Percentiles rank a stretch among this genome's conserved stretches.
These are phyloP conservation scores for Psilocybe mexicana DNA, from an alignment of 1,284 basidiomycete species.

Conservation along the genomic window DNA sequence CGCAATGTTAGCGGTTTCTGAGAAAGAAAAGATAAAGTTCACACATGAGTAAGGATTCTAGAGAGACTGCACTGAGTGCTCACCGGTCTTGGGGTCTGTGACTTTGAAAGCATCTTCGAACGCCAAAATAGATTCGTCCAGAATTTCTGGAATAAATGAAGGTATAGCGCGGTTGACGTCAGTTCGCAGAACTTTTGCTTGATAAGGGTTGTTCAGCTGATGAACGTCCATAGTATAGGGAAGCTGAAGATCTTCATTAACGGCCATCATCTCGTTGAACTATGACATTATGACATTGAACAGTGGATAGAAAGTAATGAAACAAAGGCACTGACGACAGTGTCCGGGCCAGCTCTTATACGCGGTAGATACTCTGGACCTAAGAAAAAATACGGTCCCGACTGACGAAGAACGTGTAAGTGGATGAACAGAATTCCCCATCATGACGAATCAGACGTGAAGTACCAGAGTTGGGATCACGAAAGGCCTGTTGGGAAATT, in stretches of 20 bases:
- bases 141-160: conserved; percentile 36
- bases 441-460: not conserved
- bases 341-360: conserved; percentile 34
- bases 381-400: conserved; percentile 36
- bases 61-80: not conserved
- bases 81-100: conserved; percentile 16
- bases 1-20: conserved; percentile 30
- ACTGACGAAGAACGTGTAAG: conserved; percentile 15
- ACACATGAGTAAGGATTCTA: not conserved
- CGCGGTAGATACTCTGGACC: conserved; percentile 34
- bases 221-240: conserved; percentile 37
- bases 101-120: conserved; percentile 30
- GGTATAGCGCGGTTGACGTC: conserved; percentile 38
- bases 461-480: conserved; percentile 33
- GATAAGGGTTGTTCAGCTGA: conserved; percentile 36
- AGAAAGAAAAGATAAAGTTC: not conserved
- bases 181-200: conserved; percentile 36
- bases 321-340: conserved; percentile 27
- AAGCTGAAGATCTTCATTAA: conserved; percentile 36
- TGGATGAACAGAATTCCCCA: not conserved
- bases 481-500: conserved; percentile 31
- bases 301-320: not conserved
- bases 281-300: conserved; percentile 12
- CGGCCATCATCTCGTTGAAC: conserved; percentile 36
- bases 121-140: conserved; percentile 36